Evolutionary conservation across 2,329 filamentous ascomycete genomes (phyloP), one percentile per base, ranked within the genome.

Genomic region (Talaromyces sp.): DNA sequence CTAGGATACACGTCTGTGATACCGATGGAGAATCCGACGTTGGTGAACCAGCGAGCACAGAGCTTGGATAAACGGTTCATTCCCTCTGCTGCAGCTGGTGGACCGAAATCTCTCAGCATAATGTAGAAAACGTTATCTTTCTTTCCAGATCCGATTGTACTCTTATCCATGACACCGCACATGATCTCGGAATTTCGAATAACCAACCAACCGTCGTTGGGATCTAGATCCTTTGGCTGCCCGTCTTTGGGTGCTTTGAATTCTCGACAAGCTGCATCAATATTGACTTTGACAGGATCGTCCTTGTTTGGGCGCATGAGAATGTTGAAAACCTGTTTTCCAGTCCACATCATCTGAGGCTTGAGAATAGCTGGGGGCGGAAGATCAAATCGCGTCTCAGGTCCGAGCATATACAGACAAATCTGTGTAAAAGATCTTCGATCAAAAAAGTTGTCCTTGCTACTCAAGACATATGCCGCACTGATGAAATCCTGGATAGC

Each of bases 401-500:
- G 88, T 58, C 93, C 88, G 71, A 97, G 88, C 95, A 99, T 99
- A 76, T 93, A 95, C 75, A 91, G 89, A 73, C 93, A 96, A 46
- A 97, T 86, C 68, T 96, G 93, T 1, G 90, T 88, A 71, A 99
- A 99, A 0, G 90, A 88, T 69, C 89, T 89, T 59, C 93, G 87
- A 70, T 96, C 92, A 71, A 90, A 96, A 77, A 99, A 98, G 62
- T 88, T 86, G 73, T 98, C 93, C 73, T 98, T 98, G 76, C 88
- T 90, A 69, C 92, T 96, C 28, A 98, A 82, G 3, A 98, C 80
- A 72, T 92, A 99, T 0, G 95, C 91, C 3, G 93, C 93, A 28
- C 93, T 98, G 70, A 99, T 98, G 79, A 99, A 99, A 82, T 99
- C 95, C 72, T 99, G 95, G 33, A 96, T 99, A n/a, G 95, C 93